Percentiles rank a stretch among this genome's conserved stretches.
Evolutionary conservation across 306 rosid species (phyloP).

Genomic region (Calophaca sinica): DNA sequence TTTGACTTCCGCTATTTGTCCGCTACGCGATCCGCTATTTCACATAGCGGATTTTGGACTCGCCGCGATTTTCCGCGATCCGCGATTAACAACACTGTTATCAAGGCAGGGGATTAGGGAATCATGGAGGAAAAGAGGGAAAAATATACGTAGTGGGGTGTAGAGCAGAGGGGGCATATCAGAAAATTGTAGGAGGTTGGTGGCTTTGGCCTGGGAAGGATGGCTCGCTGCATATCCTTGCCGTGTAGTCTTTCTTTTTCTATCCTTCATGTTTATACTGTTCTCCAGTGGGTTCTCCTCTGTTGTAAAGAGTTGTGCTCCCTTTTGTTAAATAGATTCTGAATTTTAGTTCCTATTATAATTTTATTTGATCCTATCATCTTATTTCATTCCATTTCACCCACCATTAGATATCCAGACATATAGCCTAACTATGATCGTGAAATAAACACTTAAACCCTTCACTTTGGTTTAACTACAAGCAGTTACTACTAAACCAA

Average conservation of each 20-base stretch:
- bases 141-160: background rate
- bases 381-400: background rate
- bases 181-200: background rate
- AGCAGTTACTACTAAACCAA: slow-evolving; percentile 17
- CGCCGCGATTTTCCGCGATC: too few relatives aligned
- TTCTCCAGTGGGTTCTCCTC: background rate
- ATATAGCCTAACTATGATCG: slow-evolving; percentile 12
- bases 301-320: background rate
- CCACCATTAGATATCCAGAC: slow-evolving; percentile 13
- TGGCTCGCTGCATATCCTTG: background rate
- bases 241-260: background rate
- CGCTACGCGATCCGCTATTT: too few relatives aligned
- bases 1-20: too few relatives aligned
- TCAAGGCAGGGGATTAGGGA: background rate
- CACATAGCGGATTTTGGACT: too few relatives aligned
- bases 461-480: background rate
- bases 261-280: background rate
- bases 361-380: background rate
- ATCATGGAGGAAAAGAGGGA: background rate
- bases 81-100: too few relatives aligned
- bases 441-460: slow-evolving; percentile 7
- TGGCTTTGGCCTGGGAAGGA: background rate
- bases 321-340: background rate
- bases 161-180: background rate
- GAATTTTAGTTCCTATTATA: background rate